These are phyloP conservation scores for Termitomyces sp. DNA, from an alignment of 768 basidiomycete genomes.

Conservation along the genomic window DNA sequence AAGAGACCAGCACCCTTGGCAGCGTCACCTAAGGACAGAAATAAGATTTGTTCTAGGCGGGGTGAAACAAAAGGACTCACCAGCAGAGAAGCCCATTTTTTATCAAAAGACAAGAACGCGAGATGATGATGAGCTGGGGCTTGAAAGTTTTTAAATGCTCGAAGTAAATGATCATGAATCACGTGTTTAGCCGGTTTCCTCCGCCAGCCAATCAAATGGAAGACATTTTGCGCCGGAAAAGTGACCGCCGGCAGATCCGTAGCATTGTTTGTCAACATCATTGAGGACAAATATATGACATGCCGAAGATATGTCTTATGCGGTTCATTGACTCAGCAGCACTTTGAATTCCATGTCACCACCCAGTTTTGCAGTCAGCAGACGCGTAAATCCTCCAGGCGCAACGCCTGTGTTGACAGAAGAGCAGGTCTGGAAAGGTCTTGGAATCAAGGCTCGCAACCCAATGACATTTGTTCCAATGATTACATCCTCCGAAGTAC, in stretches of 20 bases:
- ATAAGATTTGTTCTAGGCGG: conserved; percentile 23
- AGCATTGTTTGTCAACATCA: neutral
- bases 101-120: conserved; percentile 1
- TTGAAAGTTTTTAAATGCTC: conserved; percentile 13
- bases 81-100: conserved; percentile 36
- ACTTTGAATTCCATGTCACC: neutral
- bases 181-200: conserved; percentile 16
- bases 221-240: too few species aligned
- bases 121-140: conserved; percentile 15
- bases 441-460: conserved; percentile 21
- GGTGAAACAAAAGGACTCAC: conserved; percentile 34
- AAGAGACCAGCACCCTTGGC: conserved; percentile 90
- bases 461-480: conserved; percentile 18
- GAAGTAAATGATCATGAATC: neutral
- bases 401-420: conserved; percentile 18
- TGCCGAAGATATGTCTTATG: too few species aligned
- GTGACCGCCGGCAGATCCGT: too few species aligned
- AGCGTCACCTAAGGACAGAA: conserved; percentile 61
- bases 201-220: conserved; percentile 13
- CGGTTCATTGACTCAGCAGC: neutral
- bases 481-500: conserved; percentile 15
- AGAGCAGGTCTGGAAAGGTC: conserved; percentile 22
- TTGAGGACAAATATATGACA: neutral
- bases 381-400: conserved; percentile 20
- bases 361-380: conserved; percentile 19